Percentiles rank a stretch among this genome's conserved stretches.
phyloP scores from a whole-genome alignment of 768 basidiomycete genomes.

The Sistotremastrum suecicum region DNA sequence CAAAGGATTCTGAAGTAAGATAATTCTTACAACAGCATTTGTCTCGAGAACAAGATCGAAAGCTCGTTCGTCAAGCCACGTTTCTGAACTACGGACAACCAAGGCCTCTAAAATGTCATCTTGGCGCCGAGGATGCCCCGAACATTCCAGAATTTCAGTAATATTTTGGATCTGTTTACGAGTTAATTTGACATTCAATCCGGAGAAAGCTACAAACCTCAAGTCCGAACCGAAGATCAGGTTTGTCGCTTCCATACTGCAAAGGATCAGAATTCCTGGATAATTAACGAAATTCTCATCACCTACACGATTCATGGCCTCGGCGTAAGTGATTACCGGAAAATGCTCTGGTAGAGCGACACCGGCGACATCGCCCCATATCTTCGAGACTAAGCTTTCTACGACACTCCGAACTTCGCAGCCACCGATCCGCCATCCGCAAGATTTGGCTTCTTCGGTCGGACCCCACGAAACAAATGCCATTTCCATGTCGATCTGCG shows the following conservation, averaged over 20 bases:
- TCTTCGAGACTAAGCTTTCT: conserved; percentile 54
- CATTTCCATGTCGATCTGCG: conserved; percentile 95
- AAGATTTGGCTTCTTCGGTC: conserved; percentile 10
- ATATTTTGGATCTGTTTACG: no score
- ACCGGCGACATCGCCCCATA: conserved; percentile 64
- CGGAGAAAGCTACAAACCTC: conserved; percentile 37
- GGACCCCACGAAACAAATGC: conserved; percentile 79
- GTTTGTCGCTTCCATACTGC: conserved; percentile 16
- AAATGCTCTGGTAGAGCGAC: conserved; percentile 49
- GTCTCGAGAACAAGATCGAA: no score
- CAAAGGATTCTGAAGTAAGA: no score
- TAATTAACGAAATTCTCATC: conserved; percentile 4
- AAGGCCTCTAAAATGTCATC: no score
- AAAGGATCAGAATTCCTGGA: neutral
- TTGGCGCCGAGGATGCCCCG: no score
- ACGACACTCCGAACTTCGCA: conserved; percentile 65
- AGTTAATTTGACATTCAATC: no score
- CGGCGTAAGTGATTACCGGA: conserved; percentile 73
- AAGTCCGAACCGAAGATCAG: conserved; percentile 77
- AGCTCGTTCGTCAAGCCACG: no score
- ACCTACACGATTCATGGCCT: conserved; percentile 75
- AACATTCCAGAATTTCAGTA: no score
- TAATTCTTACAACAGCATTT: no score
- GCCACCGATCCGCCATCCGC: conserved; percentile 77
- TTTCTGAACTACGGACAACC: no score